Conservation (phyloP, 78 protist genomes). For the Parvularia atlantis region DNA sequence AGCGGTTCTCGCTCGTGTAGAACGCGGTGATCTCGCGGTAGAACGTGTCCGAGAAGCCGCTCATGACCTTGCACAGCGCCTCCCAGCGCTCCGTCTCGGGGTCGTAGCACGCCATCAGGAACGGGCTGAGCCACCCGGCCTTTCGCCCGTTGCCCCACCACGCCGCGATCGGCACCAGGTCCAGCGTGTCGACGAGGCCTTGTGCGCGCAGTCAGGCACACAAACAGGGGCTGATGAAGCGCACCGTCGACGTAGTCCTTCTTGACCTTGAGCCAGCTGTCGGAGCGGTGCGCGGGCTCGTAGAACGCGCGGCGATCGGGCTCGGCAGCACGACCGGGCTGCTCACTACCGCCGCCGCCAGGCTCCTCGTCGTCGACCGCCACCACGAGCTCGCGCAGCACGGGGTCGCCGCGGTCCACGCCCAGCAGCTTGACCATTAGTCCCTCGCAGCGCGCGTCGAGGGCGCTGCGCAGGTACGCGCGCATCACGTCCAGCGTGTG, state of each 20-base stretch:
- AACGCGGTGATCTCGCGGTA: too few species aligned
- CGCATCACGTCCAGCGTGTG: too few species aligned
- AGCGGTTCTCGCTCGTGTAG: too few species aligned
- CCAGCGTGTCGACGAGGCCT: slow-evolving; percentile 93
- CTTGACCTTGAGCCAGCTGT: slow-evolving; percentile 89
- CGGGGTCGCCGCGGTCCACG: too few species aligned
- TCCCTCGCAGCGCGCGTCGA: slow-evolving; percentile 97
- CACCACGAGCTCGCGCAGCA: too few species aligned
- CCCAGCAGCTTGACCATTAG: slow-evolving; percentile 89
- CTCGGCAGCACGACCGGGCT: too few species aligned
- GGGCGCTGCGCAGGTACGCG: too few species aligned
- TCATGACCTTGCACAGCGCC: slow-evolving; percentile 65
- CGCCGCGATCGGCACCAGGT: slow-evolving; percentile 95
- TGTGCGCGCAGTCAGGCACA: too few species aligned
- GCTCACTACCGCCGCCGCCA: too few species aligned
- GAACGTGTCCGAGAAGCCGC: not conserved
- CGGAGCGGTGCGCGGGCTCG: slow-evolving; percentile 74
- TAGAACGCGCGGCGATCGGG: too few species aligned
- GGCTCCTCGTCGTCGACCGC: too few species aligned
- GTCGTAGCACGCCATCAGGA: slow-evolving; percentile 86
- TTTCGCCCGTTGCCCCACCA: slow-evolving; percentile 92
- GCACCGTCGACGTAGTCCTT: slow-evolving; percentile 93
- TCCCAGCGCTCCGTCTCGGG: slow-evolving; percentile 75
- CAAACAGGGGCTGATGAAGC: too few species aligned
- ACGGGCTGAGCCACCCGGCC: slow-evolving; percentile 85